phyloP scores from a whole-genome alignment of 2,329 filamentous ascomycete species.

The Ophiostoma ips region DNA sequence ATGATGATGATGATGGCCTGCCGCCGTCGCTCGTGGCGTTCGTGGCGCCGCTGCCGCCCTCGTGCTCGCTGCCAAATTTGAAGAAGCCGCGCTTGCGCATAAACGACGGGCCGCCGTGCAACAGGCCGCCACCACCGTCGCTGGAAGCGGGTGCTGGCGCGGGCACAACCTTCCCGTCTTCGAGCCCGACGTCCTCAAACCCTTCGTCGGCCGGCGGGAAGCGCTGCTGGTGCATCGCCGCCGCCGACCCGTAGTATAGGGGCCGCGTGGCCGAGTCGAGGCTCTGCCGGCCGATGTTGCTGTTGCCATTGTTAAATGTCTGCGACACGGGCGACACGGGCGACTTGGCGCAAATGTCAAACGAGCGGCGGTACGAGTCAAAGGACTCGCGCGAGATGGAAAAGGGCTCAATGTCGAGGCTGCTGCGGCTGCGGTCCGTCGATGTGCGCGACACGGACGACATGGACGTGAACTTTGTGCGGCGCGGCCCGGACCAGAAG shows the following conservation, averaged over 20 bases:
- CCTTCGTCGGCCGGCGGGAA: slow-evolving; percentile 55
- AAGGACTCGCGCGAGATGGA: slow-evolving; percentile 94
- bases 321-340: slow-evolving; percentile 27
- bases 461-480: slow-evolving; percentile 2
- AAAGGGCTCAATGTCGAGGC: slow-evolving; percentile 81
- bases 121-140: not conserved
- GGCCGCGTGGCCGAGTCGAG: slow-evolving; percentile 52
- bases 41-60: not conserved
- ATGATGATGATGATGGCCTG: too few species aligned
- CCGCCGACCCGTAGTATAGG: not conserved
- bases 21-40: too few species aligned
- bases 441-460: slow-evolving; percentile 38
- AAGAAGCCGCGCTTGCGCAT: slow-evolving; percentile 62
- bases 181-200: slow-evolving; percentile 83
- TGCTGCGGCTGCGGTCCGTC: slow-evolving; percentile 29
- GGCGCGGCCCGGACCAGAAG: slow-evolving; percentile 42
- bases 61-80: slow-evolving; percentile 54
- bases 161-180: slow-evolving; percentile 36
- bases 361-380: slow-evolving; percentile 89
- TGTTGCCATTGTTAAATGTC: slow-evolving; percentile 23
- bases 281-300: slow-evolving; percentile 49
- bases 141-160: slow-evolving; percentile 33
- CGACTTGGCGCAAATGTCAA: slow-evolving; percentile 83
- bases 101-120: slow-evolving; percentile 3
- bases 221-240: not conserved